phyloP scores from a whole-genome alignment of 768 basidiomycete genomes.

The Candolleomyces aberdarensis region DNA sequence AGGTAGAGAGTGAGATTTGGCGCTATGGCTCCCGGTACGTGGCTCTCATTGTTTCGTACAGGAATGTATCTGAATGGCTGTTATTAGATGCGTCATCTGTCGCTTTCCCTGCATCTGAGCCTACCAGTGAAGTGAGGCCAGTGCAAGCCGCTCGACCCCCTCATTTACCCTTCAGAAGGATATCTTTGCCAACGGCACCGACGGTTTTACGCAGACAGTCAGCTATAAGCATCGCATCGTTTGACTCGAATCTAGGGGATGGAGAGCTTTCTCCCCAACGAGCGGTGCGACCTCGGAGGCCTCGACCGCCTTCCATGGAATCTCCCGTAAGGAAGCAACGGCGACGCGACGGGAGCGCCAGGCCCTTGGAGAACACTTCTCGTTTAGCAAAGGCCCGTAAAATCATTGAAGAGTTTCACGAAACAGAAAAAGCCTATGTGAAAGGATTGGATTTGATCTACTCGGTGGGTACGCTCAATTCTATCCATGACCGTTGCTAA shows the following conservation, averaged over 20 bases:
- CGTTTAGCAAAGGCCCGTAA: constrained; percentile 57
- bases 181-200: constrained; percentile 55
- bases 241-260: constrained; percentile 67
- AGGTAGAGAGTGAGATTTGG: not conserved
- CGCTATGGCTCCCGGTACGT: not conserved
- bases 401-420: constrained; percentile 76
- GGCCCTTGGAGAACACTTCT: constrained; percentile 40
- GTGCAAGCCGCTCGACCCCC: constrained; percentile 37
- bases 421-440: constrained; percentile 79
- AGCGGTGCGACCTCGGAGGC: constrained; percentile 18
- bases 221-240: constrained; percentile 66
- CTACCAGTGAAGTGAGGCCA: constrained; percentile 16
- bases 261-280: constrained; percentile 21
- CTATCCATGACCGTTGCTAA: not conserved
- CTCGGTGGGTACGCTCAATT: constrained; percentile 46
- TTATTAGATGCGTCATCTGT: constrained; percentile 9
- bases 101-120: constrained; percentile 25
- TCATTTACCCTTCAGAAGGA: constrained; percentile 60
- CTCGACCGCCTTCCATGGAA: constrained; percentile 36
- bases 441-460: constrained; percentile 82
- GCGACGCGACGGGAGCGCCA: constrained; percentile 34
- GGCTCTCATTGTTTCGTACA: not conserved
- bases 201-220: constrained; percentile 58
- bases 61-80: not conserved
- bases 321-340: constrained; percentile 34